Conservation (phyloP, 768 basidiomycete species). For the Podaxis mareebaensis region DNA sequence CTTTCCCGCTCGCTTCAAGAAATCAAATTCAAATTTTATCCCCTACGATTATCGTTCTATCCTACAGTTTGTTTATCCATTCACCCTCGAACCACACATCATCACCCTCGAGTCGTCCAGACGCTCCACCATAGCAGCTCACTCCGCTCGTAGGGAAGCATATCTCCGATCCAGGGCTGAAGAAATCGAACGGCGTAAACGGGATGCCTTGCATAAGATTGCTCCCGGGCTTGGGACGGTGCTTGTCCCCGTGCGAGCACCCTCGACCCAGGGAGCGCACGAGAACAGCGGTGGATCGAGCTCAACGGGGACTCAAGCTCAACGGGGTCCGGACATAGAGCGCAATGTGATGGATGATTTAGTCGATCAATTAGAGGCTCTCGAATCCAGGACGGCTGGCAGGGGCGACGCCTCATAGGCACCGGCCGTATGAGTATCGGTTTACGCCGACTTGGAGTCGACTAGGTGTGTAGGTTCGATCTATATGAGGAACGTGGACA, state of each 20-base stretch:
- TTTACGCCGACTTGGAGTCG: too few relatives aligned
- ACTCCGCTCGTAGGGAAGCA: conserved; percentile 67
- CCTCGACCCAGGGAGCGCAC: conserved; percentile 15
- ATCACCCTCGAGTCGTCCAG: conserved; percentile 75
- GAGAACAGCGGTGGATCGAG: conserved; percentile 8
- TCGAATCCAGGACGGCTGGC: conserved; percentile 41
- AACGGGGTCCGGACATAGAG: conserved; percentile 24
- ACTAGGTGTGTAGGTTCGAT: too few relatives aligned
- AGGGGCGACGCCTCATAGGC: neutral
- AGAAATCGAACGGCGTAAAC: conserved; percentile 67
- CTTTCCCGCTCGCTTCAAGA: conserved; percentile 29
- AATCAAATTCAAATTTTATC: conserved; percentile 43
- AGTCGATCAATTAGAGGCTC: conserved; percentile 75
- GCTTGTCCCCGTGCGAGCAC: conserved; percentile 47
- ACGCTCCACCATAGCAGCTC: conserved; percentile 61
- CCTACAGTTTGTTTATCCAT: conserved; percentile 93
- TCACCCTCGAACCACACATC: conserved; percentile 87
- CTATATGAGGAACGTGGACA: too few relatives aligned
- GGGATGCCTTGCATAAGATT: conserved; percentile 71
- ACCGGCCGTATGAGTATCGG: neutral
- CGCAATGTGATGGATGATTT: conserved; percentile 78
- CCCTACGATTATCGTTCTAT: neutral
- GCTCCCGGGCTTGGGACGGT: conserved; percentile 86
- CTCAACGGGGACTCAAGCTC: neutral
- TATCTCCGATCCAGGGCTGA: conserved; percentile 72